A percentile compares a stretch with the other conserved stretches of the same genome.
Conservation (phyloP, 139 green algal genomes). For the Desmodesmus armatus region DNA sequence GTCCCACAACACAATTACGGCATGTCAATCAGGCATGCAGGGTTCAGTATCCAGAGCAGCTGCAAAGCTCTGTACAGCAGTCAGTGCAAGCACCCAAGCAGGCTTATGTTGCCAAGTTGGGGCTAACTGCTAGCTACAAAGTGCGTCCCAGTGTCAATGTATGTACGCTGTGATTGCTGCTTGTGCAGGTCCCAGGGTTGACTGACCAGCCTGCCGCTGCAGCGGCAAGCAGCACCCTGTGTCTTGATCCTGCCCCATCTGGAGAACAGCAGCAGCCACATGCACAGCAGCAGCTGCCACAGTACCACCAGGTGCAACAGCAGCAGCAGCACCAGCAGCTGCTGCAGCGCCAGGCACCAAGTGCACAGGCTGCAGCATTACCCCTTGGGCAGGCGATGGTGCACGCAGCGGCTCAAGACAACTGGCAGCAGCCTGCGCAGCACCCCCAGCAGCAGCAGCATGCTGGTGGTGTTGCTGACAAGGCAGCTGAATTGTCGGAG, state of each 20-base stretch:
- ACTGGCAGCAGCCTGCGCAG: neutral
- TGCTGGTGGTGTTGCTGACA: slow-evolving; percentile 10
- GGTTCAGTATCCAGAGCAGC: no score
- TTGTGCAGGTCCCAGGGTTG: no score
- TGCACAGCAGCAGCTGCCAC: neutral
- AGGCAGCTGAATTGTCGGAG: neutral
- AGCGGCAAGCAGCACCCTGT: neutral
- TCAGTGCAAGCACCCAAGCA: no score
- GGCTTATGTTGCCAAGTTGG: no score
- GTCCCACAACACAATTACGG: no score
- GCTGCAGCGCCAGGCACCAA: neutral
- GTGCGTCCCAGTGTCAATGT: no score
- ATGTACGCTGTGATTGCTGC: no score
- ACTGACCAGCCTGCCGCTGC: neutral
- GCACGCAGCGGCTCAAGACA: neutral
- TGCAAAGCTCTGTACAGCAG: no score
- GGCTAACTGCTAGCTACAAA: no score
- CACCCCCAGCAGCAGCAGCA: neutral
- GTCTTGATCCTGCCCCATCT: neutral
- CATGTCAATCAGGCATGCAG: no score
- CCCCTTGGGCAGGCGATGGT: neutral
- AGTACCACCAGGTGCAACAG: neutral
- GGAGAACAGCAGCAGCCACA: neutral
- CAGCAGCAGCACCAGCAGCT: neutral
- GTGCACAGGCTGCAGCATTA: neutral